Conservation (phyloP, 306 rosid genomes). For the Hippophae tibetana region DNA sequence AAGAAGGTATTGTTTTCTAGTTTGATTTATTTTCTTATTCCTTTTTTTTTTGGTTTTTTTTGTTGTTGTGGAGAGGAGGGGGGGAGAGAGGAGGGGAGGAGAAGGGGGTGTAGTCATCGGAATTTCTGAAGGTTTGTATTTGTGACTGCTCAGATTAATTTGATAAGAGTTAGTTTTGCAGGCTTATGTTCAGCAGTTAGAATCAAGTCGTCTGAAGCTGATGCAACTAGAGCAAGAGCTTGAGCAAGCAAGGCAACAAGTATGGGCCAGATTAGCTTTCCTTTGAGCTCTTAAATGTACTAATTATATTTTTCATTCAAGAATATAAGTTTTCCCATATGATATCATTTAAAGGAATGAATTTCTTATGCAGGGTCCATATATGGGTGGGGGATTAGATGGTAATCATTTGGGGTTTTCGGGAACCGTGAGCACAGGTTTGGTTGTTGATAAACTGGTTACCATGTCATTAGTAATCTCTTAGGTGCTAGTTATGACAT, state of each 20-base stretch:
- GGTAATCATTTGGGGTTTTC: conserved; percentile 38
- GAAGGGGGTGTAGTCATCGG: no score
- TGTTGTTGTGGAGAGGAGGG: no score
- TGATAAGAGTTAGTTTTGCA: conserved; percentile 8
- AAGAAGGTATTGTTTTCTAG: conserved; percentile 48
- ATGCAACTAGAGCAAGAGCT: conserved; percentile 73
- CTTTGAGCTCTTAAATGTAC: conserved; percentile 15
- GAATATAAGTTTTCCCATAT: neutral
- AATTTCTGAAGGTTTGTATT: no score
- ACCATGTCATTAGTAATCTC: conserved; percentile 8
- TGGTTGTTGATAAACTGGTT: conserved; percentile 9
- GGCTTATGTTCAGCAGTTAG: conserved; percentile 93
- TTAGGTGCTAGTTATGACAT: neutral
- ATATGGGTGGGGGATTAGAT: conserved; percentile 44
- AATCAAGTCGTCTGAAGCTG: conserved; percentile 77
- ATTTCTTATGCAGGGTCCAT: conserved; percentile 50
- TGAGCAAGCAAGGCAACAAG: conserved; percentile 68
- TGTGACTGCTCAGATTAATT: no score
- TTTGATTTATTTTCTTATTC: no score
- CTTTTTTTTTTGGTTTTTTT: no score
- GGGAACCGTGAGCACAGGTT: conserved; percentile 64
- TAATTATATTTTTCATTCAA: conserved; percentile 1
- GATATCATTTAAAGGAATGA: conserved; percentile 14
- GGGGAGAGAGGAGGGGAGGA: no score
- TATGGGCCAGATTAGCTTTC: conserved; percentile 24